phyloP scores from a whole-genome alignment of 257 asterid genomes.

The Echites panduratus region DNA sequence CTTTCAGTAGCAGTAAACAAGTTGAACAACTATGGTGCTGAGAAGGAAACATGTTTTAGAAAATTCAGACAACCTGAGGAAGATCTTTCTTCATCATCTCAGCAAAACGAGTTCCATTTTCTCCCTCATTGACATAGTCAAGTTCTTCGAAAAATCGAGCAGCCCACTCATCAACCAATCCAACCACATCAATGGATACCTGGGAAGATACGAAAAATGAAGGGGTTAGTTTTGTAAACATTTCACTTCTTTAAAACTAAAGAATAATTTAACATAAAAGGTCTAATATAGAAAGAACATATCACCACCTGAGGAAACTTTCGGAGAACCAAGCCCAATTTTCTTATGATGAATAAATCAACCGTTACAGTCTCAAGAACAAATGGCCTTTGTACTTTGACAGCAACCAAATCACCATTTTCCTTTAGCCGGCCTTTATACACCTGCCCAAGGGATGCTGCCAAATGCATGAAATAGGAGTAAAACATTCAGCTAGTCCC shows the following conservation, averaged over 20 bases:
- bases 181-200: constrained; percentile 92
- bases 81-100: constrained; percentile 98
- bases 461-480: constrained; percentile 12
- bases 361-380: constrained; percentile 99
- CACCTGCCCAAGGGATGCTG: constrained; percentile 99
- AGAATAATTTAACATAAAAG: constrained; percentile 9
- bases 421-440: constrained; percentile 95
- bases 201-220: constrained; percentile 12
- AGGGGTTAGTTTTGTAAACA: not conserved
- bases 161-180: constrained; percentile 99
- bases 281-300: constrained; percentile 1
- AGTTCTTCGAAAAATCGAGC: constrained; percentile 99
- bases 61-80: constrained; percentile 62
- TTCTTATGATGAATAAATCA: constrained; percentile 81
- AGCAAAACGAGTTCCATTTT: constrained; percentile 89
- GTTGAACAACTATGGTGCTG: not conserved
- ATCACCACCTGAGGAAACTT: constrained; percentile 85
- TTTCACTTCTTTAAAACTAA: constrained; percentile 8
- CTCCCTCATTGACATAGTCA: constrained; percentile 93
- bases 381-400: constrained; percentile 97
- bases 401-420: constrained; percentile 94
- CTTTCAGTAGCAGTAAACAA: not conserved
- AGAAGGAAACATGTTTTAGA: not conserved
- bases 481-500: not conserved
- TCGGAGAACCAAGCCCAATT: constrained; percentile 79